Evolutionary conservation across 768 basidiomycete species (phyloP), one percentile per base, ranked within the genome.

Genomic region (Glaciozyma martinii): DNA sequence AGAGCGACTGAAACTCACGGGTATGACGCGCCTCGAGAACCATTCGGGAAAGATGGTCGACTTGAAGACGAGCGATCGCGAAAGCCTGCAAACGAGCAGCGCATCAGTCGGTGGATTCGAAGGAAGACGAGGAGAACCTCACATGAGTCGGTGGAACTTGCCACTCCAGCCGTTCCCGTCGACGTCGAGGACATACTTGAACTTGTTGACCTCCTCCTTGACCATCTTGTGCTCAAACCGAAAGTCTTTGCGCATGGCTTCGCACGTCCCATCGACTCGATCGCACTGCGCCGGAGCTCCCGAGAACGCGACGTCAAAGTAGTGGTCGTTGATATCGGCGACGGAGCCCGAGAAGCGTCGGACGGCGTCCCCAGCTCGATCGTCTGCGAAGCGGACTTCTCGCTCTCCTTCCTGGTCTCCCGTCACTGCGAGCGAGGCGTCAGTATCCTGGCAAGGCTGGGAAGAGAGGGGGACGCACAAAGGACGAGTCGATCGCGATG

Each of bases 11-110:
- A 15, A 33, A 53, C 72, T 69, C 32, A 70, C 72, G 30, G 93
- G 93, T 72, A 93, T 86, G 43, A 93, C 83, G 90, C 93, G 92
- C 61, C 87, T 89, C 1, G 82, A 84, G 77, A 85, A 93, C 73
- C 73, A 74, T 40, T 74, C 71, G 8, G 66, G 66, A 59, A 70
- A 72, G 37, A 70, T 66, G 5, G 71, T 73, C 33, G 68, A 66
- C 53, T 73, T 71, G 55, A 71, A 32, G 8, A 73, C 70, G 33
- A 58, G 29, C 23, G 56, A 57, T 4, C 64, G 53, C 16, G 66
- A 57, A 33, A 54, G 50, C 59, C 68, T 70, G 59, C 13, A 42
- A 5, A 13, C 25, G 30, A 15, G 46, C 16, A 29, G 19, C 25
- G 29, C 1, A 10, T 19, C 37, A 50, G 32, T 15, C 5, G 4